Evolutionary conservation across 306 rosid genomes (phyloP), one percentile per base, ranked within the genome.

Genomic region (Betula pendula): DNA sequence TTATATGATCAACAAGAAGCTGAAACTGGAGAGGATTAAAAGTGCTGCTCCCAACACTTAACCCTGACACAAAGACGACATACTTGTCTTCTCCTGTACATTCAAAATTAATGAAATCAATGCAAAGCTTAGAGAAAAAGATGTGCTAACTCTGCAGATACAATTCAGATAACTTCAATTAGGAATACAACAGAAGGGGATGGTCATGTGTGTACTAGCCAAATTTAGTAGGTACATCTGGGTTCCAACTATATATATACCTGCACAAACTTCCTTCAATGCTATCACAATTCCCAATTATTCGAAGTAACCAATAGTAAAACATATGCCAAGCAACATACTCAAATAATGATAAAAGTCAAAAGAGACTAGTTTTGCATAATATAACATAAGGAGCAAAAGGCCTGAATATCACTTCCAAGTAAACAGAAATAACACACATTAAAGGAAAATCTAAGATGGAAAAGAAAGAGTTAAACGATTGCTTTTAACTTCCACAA

Each of bases 1-100:
- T 95, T 71, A 95, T 89, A 83, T 95, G 97, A 81, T 95, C 98
- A 78, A 95, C 82, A 74, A 92, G 90, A 81, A 95, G 98, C 92
- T 92, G 98, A 81, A 92, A 84, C 75, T 87, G 95, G 55, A 95
- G 97, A 74, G 98, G 98, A 81, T 92, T 92, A 66, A 87, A 85
- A 80, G 48, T 75, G 87, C 90, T 81, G 81, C 92, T 89, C 80
- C 98, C 98, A 81, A 90, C 75, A 70, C 81, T 86, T 76, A 95
- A 81, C 72, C 98, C 98, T 0, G 98, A 95, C 20, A 92, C 85
- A 83, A 95, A 81, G 77, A 95, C 91, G 50, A 92, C 90, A 75
- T 89, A 90, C 73, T 89, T 95, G 82, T 89, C 97, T 83, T 92
- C 97, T 75, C 85, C 98, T 95, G 84, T 83, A 83, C 81, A 86